Percentiles rank a stretch among this genome's conserved stretches.
phyloP scores from a whole-genome alignment of 1,284 basidiomycete species.

The Cutaneotrichosporon dermatis region DNA sequence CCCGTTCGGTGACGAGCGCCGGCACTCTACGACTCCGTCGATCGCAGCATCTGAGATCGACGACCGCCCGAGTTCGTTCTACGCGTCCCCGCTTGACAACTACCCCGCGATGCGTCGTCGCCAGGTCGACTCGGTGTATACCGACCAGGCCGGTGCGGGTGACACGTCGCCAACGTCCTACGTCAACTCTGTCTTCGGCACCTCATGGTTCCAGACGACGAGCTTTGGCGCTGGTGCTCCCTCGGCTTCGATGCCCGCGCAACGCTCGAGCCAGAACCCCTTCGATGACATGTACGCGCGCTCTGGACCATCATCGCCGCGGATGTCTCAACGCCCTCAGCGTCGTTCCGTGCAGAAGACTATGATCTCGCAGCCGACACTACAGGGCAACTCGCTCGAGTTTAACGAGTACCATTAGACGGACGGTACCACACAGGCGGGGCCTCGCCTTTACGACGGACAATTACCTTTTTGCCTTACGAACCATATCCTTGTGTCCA shows the following conservation, averaged over 20 bases:
- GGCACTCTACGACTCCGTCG: slow-evolving; percentile 34
- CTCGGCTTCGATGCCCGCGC: background rate
- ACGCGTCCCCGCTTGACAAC: slow-evolving; percentile 48
- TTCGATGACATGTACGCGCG: slow-evolving; percentile 47
- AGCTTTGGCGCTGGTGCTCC: background rate
- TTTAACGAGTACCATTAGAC: slow-evolving; percentile 39
- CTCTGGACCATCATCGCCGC: slow-evolving; percentile 23
- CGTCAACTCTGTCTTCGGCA: slow-evolving; percentile 31
- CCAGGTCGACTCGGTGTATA: slow-evolving; percentile 23
- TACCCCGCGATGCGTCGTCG: slow-evolving; percentile 36
- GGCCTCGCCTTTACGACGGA: background rate
- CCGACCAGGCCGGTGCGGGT: slow-evolving; percentile 14
- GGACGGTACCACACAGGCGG: background rate
- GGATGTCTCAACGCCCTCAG: slow-evolving; percentile 18
- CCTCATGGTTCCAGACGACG: slow-evolving; percentile 20
- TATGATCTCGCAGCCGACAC: slow-evolving; percentile 46
- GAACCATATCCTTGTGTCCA: background rate
- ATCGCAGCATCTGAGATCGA: slow-evolving; percentile 48
- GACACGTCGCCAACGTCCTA: slow-evolving; percentile 22
- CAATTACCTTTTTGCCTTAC: background rate
- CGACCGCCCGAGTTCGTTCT: slow-evolving; percentile 49
- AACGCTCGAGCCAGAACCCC: slow-evolving; percentile 34
- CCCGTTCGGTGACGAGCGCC: slow-evolving; percentile 26
- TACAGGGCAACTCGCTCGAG: slow-evolving; percentile 48
- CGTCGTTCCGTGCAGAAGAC: slow-evolving; percentile 40